A percentile compares a stretch with the other conserved stretches of the same genome.
These are phyloP conservation scores for Phialophora expanda DNA, from an alignment of 2,329 filamentous ascomycete species.

Conservation along the genomic window DNA sequence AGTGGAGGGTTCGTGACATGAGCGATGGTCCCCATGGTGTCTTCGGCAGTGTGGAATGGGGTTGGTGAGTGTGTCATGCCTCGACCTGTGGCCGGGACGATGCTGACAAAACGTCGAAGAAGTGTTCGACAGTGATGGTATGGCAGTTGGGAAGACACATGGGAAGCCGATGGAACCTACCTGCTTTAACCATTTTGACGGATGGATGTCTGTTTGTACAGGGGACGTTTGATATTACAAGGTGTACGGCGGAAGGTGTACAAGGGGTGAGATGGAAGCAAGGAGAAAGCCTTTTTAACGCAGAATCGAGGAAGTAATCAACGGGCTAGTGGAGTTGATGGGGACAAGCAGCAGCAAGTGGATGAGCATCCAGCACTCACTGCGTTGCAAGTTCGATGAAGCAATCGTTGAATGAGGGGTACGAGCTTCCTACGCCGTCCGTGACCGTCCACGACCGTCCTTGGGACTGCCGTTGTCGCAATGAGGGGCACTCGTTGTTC, in stretches of 20 bases:
- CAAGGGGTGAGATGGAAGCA: constrained; percentile 22
- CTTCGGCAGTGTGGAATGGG: constrained; percentile 25
- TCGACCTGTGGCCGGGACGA: background rate
- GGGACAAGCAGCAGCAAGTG: background rate
- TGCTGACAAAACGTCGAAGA: constrained; percentile 24
- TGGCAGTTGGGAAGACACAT: background rate
- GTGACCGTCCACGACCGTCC: background rate
- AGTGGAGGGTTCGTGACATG: constrained; percentile 24
- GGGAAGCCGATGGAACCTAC: constrained; percentile 60
- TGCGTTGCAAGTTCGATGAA: background rate
- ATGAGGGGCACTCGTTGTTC: constrained; percentile 18
- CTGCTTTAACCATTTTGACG: constrained; percentile 98
- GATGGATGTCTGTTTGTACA: constrained; percentile 44
- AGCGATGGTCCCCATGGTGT: constrained; percentile 19
- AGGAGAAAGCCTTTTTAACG: constrained; percentile 16
- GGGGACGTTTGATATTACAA: constrained; percentile 11
- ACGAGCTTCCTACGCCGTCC: background rate
- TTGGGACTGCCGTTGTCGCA: constrained; percentile 4
- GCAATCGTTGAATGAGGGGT: background rate
- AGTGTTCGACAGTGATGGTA: background rate
- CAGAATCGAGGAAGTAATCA: constrained; percentile 26
- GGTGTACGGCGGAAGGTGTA: constrained; percentile 4
- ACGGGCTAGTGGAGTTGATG: constrained; percentile 17
- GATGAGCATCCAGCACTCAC: background rate
- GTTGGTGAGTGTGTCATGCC: background rate